Evolutionary conservation across 768 basidiomycete species (phyloP).

Genomic region (Leccinum boreale): DNA sequence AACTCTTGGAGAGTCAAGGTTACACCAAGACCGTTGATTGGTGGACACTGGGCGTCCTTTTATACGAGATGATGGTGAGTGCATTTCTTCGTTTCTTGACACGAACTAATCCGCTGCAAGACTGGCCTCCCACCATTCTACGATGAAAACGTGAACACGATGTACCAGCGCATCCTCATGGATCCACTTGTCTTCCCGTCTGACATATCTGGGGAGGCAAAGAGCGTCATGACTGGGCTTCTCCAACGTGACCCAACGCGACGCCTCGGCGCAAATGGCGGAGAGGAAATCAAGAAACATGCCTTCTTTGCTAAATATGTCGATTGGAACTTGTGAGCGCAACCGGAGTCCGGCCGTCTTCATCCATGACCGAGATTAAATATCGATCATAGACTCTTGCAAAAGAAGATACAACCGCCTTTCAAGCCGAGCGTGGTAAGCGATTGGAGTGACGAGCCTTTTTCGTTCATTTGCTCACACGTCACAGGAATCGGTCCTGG

Average conservation of each 20-base stretch:
- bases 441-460: slow-evolving; percentile 3
- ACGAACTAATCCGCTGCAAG: slow-evolving; percentile 34
- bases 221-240: slow-evolving; percentile 83
- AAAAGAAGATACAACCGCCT: slow-evolving; percentile 94
- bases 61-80: slow-evolving; percentile 93
- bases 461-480: slow-evolving; percentile 1
- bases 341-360: neutral
- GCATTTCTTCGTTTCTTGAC: neutral
- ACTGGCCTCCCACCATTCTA: slow-evolving; percentile 98
- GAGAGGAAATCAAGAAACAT: slow-evolving; percentile 94
- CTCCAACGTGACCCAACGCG: slow-evolving; percentile 84
- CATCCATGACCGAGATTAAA: slow-evolving; percentile 1
- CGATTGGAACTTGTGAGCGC: slow-evolving; percentile 76
- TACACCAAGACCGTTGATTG: slow-evolving; percentile 99
- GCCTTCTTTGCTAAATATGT: slow-evolving; percentile 93
- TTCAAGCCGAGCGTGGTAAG: slow-evolving; percentile 96
- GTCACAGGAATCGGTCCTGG: slow-evolving; percentile 79
- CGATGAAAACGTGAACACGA: slow-evolving; percentile 97
- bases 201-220: slow-evolving; percentile 85
- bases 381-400: slow-evolving; percentile 52
- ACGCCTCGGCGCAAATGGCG: slow-evolving; percentile 89
- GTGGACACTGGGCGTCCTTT: slow-evolving; percentile 96
- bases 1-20: slow-evolving; percentile 92
- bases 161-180: slow-evolving; percentile 93
- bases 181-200: slow-evolving; percentile 91